These are phyloP conservation scores for Yamadazyma jaroonii DNA, from an alignment of 1,139 yeast species.

Conservation along the genomic window DNA sequence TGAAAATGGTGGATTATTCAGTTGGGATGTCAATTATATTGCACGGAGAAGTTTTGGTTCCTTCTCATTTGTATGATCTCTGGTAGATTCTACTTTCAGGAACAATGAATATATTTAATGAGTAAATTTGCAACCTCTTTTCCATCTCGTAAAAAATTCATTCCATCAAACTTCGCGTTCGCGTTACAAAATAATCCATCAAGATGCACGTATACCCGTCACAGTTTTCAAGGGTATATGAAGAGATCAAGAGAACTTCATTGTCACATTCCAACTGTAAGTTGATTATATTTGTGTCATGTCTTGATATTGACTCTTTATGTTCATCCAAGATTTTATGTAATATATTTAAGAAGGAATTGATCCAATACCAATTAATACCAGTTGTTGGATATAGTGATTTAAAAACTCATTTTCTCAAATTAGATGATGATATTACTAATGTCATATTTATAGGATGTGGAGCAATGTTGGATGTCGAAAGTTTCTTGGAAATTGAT, in stretches of 20 bases:
- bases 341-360: conserved; percentile 67
- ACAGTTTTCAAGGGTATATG: conserved; percentile 57
- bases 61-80: conserved; percentile 13
- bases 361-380: conserved; percentile 82
- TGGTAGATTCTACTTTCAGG: neutral
- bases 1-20: conserved; percentile 42
- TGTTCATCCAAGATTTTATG: conserved; percentile 84
- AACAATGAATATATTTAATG: too few relatives aligned
- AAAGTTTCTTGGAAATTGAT: conserved; percentile 69
- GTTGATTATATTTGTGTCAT: conserved; percentile 83
- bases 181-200: neutral
- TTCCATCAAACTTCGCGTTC: conserved; percentile 1
- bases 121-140: too few relatives aligned
- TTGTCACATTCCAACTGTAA: conserved; percentile 89
- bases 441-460: conserved; percentile 85
- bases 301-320: conserved; percentile 86
- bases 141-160: neutral
- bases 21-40: conserved; percentile 41
- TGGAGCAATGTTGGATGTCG: conserved; percentile 92
- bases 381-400: conserved; percentile 96
- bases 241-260: conserved; percentile 58
- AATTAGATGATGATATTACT: conserved; percentile 71
- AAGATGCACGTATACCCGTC: conserved; percentile 64
- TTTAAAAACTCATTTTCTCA: conserved; percentile 57
- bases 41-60: conserved; percentile 42